These are phyloP conservation scores for Collybiopsis luxurians DNA, from an alignment of 768 basidiomycete genomes.

Conservation along the genomic window DNA sequence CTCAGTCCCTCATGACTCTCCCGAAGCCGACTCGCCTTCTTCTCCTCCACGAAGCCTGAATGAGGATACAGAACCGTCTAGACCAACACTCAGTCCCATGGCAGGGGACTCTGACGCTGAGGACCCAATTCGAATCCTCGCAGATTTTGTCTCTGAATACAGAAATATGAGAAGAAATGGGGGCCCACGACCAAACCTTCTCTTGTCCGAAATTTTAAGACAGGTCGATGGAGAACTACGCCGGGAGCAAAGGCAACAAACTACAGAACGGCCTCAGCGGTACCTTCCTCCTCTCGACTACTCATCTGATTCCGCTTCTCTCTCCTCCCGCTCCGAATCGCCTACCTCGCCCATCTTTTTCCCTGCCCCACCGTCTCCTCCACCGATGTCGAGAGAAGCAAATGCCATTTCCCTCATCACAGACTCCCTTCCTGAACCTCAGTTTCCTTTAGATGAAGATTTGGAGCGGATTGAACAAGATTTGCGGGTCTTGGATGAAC, in stretches of 20 bases:
- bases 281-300: slow-evolving; percentile 1
- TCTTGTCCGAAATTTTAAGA: neutral
- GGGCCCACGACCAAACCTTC: neutral
- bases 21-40: neutral
- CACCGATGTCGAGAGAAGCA: neutral
- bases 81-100: slow-evolving; percentile 1
- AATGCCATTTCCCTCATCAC: neutral
- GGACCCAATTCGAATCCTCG: neutral
- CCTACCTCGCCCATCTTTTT: slow-evolving; percentile 1
- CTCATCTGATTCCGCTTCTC: neutral
- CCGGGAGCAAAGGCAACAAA: neutral
- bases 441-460: neutral
- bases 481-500: neutral
- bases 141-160: neutral
- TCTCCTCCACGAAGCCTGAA: neutral
- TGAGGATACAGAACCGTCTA: neutral
- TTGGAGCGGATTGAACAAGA: neutral
- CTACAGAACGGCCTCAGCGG: neutral
- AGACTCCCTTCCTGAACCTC: neutral
- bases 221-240: neutral
- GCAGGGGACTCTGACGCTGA: slow-evolving; percentile 1
- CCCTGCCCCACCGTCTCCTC: neutral
- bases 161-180: neutral
- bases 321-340: neutral
- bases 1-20: slow-evolving; percentile 1